phyloP scores from a whole-genome alignment of 768 basidiomycete genomes.

The Boletales sp. region DNA sequence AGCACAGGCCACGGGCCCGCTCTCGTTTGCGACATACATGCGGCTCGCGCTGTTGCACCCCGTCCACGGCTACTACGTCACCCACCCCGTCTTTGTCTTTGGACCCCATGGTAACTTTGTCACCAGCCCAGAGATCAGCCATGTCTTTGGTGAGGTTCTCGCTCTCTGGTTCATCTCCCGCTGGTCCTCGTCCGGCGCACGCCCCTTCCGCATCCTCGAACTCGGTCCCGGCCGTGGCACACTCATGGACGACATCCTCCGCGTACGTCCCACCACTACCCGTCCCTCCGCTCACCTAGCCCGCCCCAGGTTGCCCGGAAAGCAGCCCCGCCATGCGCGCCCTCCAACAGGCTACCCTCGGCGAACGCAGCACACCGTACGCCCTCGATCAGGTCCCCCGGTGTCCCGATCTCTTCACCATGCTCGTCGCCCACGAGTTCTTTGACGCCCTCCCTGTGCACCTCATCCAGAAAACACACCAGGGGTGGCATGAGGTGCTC shows the following conservation, averaged over 20 bases:
- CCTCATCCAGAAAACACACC: conserved; percentile 73
- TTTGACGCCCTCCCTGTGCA: conserved; percentile 96
- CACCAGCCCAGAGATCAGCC: conserved; percentile 94
- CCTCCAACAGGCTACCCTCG: conserved; percentile 56
- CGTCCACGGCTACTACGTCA: conserved; percentile 88
- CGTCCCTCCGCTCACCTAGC: not conserved
- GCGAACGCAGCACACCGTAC: conserved; percentile 34
- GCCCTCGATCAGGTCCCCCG: conserved; percentile 62
- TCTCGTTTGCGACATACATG: conserved; percentile 89
- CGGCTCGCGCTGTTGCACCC: conserved; percentile 88
- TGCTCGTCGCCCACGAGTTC: conserved; percentile 94
- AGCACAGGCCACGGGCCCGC: conserved; percentile 77
- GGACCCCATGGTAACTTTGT: conserved; percentile 89
- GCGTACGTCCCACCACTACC: conserved; percentile 43
- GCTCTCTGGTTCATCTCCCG: conserved; percentile 83
- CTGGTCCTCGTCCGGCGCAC: conserved; percentile 57
- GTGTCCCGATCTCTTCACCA: conserved; percentile 58
- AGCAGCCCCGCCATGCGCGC: conserved; percentile 65
- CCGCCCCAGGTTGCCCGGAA: conserved; percentile 56
- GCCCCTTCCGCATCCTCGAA: conserved; percentile 71
- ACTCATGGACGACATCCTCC: conserved; percentile 82
- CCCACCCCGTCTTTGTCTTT: conserved; percentile 75
- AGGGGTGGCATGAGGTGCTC: conserved; percentile 86
- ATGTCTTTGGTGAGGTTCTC: conserved; percentile 95
- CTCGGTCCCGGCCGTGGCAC: conserved; percentile 94